Conservation (phyloP, 768 basidiomycete species). For the Russula griseocarnosa region DNA sequence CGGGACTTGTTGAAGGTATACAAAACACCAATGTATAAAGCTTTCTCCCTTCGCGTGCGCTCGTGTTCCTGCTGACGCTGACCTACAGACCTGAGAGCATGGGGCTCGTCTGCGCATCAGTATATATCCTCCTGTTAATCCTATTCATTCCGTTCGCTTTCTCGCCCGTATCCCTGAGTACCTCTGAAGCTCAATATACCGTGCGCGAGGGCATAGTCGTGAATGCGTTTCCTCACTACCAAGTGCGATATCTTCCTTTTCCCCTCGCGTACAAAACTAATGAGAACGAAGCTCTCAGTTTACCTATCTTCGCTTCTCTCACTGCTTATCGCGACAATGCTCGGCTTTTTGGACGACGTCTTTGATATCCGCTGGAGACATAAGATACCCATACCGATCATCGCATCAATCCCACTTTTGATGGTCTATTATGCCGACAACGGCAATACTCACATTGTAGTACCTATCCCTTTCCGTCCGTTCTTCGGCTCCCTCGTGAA, state of each 20-base stretch:
- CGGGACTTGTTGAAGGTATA: constrained; percentile 84
- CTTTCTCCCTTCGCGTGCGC: neutral
- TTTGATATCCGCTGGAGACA: constrained; percentile 99
- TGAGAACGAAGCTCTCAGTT: constrained; percentile 64
- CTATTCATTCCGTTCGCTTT: constrained; percentile 96
- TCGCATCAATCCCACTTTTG: constrained; percentile 90
- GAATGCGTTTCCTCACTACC: constrained; percentile 71
- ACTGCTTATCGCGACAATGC: constrained; percentile 84
- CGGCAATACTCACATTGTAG: constrained; percentile 90
- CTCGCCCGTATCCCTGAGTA: constrained; percentile 59
- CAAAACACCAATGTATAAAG: constrained; percentile 60
- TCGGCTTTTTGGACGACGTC: constrained; percentile 95
- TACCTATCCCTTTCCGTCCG: constrained; percentile 75
- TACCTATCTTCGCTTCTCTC: constrained; percentile 94
- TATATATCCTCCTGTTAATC: constrained; percentile 83
- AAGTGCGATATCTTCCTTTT: constrained; percentile 45
- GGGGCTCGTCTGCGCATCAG: constrained; percentile 83
- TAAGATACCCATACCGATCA: constrained; percentile 94
- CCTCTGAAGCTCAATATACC: constrained; percentile 39
- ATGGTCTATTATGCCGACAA: constrained; percentile 96
- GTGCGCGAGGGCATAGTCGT: constrained; percentile 60
- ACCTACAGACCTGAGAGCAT: constrained; percentile 80
- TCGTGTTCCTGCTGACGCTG: neutral
- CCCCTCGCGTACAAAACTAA: neutral
- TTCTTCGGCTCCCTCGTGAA: constrained; percentile 79